Conservation (phyloP, 257 asterid genomes). For the Primulina huaijiensis region DNA sequence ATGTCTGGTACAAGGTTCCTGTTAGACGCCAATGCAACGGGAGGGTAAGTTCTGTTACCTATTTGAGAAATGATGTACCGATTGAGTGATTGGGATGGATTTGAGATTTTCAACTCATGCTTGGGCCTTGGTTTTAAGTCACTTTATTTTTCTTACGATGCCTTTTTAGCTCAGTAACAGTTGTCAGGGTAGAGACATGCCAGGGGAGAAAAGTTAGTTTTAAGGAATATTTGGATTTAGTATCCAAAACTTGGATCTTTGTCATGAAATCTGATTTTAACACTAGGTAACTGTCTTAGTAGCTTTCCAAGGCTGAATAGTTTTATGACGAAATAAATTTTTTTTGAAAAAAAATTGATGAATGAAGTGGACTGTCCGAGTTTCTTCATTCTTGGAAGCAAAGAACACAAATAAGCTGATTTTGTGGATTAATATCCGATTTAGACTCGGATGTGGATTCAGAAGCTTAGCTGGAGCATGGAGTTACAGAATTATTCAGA, state of each 20-base stretch:
- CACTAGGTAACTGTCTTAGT: background rate
- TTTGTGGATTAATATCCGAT: background rate
- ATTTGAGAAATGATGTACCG: background rate
- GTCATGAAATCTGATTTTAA: background rate
- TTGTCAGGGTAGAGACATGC: background rate
- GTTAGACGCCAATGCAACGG: constrained; percentile 36
- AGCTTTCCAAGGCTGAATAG: background rate
- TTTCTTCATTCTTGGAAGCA: too few relatives aligned
- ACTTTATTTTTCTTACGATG: background rate
- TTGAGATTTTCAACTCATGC: background rate
- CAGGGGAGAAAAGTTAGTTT: background rate
- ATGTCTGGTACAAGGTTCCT: constrained; percentile 42
- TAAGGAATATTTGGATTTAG: too few relatives aligned
- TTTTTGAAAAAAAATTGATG: background rate
- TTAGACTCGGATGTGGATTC: background rate
- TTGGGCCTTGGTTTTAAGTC: background rate
- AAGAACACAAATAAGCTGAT: background rate
- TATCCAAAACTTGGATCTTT: background rate
- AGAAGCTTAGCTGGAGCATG: too few relatives aligned
- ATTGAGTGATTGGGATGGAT: constrained; percentile 15
- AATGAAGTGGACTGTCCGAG: background rate
- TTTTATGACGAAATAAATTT: background rate
- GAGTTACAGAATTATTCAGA: too few relatives aligned
- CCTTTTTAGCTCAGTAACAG: background rate
- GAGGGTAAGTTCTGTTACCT: constrained; percentile 35